Conservation (phyloP, 495 filamentous ascomycete genomes). For the Xeromyces bisporus region DNA sequence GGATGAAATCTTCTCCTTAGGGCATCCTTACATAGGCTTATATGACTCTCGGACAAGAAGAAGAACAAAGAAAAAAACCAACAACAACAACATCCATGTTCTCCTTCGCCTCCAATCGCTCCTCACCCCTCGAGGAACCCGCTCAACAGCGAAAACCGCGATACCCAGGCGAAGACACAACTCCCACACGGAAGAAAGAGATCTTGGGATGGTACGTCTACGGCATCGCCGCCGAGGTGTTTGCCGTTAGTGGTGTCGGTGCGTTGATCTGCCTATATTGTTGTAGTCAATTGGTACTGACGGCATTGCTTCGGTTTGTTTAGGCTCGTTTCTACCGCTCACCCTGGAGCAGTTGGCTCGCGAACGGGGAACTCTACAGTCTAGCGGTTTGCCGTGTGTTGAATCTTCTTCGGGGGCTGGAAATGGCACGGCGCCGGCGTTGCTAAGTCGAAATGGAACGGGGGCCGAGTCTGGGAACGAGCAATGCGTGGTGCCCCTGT, state of each 20-base stretch:
- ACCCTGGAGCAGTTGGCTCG: slow-evolving; percentile 75
- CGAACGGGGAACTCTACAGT: slow-evolving; percentile 59
- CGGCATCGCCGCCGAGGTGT: slow-evolving; percentile 79
- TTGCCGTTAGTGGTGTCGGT: slow-evolving; percentile 69
- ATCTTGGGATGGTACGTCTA: slow-evolving; percentile 82
- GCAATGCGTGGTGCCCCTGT: slow-evolving; percentile 29
- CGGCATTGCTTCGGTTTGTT: slow-evolving; percentile 2
- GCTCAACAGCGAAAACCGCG: slow-evolving; percentile 20
- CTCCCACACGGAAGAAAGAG: slow-evolving; percentile 62
- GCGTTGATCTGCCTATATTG: slow-evolving; percentile 1
- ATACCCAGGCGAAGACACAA: slow-evolving; percentile 69
- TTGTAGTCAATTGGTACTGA: slow-evolving; percentile 1
- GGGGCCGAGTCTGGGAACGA: slow-evolving; percentile 8
- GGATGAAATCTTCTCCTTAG: too few relatives aligned
- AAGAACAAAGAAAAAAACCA: too few relatives aligned
- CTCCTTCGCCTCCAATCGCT: slow-evolving; percentile 3
- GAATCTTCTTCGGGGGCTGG: slow-evolving; percentile 5
- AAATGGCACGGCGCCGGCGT: slow-evolving; percentile 48
- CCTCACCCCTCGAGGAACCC: slow-evolving; percentile 11
- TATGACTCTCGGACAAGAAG: too few relatives aligned
- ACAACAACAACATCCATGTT: too few relatives aligned
- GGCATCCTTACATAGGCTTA: too few relatives aligned
- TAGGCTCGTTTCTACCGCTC: slow-evolving; percentile 78
- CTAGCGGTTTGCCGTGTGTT: slow-evolving; percentile 26
- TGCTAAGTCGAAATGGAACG: slow-evolving; percentile 8